Base-by-base conservation (phyloP, 1,284 basidiomycete genomes). In the Melampsora americana region DNA sequence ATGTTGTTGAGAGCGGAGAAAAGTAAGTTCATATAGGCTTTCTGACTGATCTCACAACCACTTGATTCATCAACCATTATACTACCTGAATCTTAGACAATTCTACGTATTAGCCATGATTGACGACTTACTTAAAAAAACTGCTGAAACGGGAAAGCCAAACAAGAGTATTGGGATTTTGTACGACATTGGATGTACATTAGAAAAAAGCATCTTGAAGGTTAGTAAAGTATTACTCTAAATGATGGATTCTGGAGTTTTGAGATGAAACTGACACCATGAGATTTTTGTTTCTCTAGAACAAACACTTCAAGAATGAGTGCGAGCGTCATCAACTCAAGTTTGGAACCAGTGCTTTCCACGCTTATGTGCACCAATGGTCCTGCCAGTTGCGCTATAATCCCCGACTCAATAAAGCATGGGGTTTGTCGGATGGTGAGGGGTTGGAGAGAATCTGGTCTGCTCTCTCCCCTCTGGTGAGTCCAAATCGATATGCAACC, bases 331-430 rank as follows among this genome's bases (percentile, higher is more conserved):
- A 26, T 18, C 30, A 16, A n/a, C 42, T 70, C 28, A 56, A 42
- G 16, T 70, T 70, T 59, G 69, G 56, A 20, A 70, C 69, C 3
- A 30, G 42, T 44, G 44, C 56, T n/a, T 70, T 70, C 23, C 69
- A 70, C n/a, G 69, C 69, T 6, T 70, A n/a, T 70, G 69, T 70
- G 26, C 69, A 70, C 56, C 69, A 70, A 32, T 70, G 69, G 69
- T n/a, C 69, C 5, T 70, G 69, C 23, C 69, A 70, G 42, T 30
- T 42, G 1, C 16, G 18, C 7, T 70, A 61, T 39, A 48, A 66
- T 28, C 69, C 69, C 11, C 12, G 69, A 26, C 56, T 61, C 39
- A 42, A 42, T 30, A 23, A 5, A 18, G 69, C 53, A 26, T 70
- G 56, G 56, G 69, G 69, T 14, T 16, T 30, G 28, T 64, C 32